Conservation (phyloP, 2,329 filamentous ascomycete species). For the Cladophialophora chaetospira region DNA sequence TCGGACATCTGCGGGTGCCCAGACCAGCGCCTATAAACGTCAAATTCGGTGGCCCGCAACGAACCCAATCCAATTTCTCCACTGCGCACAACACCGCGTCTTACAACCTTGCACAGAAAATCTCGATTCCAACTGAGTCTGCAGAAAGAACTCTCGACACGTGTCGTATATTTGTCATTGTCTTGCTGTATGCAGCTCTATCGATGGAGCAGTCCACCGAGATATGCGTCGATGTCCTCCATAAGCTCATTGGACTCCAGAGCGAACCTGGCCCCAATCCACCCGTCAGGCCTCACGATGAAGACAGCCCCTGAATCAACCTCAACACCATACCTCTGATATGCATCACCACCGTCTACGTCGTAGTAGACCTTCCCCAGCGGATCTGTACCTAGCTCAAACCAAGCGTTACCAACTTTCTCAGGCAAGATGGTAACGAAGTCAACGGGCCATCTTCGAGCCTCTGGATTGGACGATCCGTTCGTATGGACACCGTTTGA, state of each 20-base stretch:
- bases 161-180: too few relatives aligned
- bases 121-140: too few relatives aligned
- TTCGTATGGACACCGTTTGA: slow-evolving; percentile 18
- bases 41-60: too few relatives aligned
- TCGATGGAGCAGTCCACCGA: slow-evolving; percentile 22
- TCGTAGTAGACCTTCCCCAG: slow-evolving; percentile 44
- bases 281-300: slow-evolving; percentile 30
- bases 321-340: slow-evolving; percentile 36
- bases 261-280: slow-evolving; percentile 28
- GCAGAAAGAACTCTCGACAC: too few relatives aligned
- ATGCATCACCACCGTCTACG: slow-evolving; percentile 35
- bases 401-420: slow-evolving; percentile 40
- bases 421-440: slow-evolving; percentile 36
- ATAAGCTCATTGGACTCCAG: slow-evolving; percentile 15
- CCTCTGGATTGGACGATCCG: slow-evolving; percentile 8
- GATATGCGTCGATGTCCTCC: slow-evolving; percentile 21
- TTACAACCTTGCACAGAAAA: too few relatives aligned
- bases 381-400: slow-evolving; percentile 38
- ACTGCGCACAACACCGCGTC: too few relatives aligned
- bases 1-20: background rate
- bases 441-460: slow-evolving; percentile 26
- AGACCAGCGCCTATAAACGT: too few relatives aligned
- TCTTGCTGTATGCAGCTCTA: background rate
- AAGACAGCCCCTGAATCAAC: slow-evolving; percentile 25
- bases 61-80: too few relatives aligned